Evolutionary conservation across 2,329 filamentous ascomycete genomes (phyloP).

Genomic region (Aureobasidium sp.): DNA sequence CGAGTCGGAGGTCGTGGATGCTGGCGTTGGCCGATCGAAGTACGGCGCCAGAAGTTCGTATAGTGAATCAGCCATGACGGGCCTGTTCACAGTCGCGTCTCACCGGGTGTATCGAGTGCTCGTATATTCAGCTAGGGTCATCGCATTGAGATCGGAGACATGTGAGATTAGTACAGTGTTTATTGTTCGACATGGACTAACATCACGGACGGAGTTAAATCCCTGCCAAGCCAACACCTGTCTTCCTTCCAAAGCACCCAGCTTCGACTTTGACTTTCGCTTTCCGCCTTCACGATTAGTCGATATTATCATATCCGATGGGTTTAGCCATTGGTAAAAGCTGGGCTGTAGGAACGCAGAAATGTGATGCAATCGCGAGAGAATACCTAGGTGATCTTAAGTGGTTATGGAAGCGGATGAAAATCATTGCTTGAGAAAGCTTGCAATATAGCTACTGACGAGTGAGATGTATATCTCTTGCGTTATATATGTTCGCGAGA

Average conservation of each 20-base stretch:
- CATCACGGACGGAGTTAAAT: neutral
- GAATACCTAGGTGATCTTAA: too few species aligned
- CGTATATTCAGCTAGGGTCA: neutral
- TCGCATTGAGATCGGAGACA: neutral
- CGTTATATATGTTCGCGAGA: neutral
- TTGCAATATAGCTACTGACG: too few species aligned
- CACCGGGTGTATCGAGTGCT: neutral
- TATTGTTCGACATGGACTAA: neutral
- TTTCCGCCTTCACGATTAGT: neutral
- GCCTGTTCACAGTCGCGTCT: neutral
- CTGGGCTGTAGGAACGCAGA: too few species aligned
- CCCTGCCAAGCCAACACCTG: conserved; percentile 1
- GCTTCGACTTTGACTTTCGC: neutral
- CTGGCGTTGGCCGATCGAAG: conserved; percentile 32
- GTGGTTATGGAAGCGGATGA: too few species aligned
- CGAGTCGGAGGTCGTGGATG: conserved; percentile 22
- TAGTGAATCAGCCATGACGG: conserved; percentile 47
- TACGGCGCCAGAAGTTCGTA: conserved; percentile 64
- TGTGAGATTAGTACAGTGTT: neutral
- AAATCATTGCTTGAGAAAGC: too few species aligned
- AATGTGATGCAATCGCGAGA: too few species aligned
- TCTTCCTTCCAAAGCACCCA: neutral
- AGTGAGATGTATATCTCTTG: neutral
- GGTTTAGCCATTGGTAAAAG: too few species aligned
- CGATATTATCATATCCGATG: too few species aligned